Conservation (phyloP, 2,329 filamentous ascomycete species). For the Exophiala spinifera region DNA sequence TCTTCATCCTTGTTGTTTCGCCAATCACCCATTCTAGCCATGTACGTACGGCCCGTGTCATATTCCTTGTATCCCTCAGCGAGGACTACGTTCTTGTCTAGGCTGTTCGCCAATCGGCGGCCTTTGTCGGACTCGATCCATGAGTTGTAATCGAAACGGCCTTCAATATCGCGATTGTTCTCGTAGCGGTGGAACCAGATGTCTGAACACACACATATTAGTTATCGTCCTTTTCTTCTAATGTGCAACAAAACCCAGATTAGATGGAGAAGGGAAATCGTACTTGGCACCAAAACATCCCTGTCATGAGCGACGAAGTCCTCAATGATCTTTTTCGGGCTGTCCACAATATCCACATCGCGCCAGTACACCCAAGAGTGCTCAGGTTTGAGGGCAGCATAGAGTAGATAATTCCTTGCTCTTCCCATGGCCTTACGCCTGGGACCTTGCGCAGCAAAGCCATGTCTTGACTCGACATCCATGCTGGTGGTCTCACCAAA, state of each 20-base stretch:
- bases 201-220: slow-evolving; percentile 54
- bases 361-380: slow-evolving; percentile 99
- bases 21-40: slow-evolving; percentile 91
- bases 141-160: slow-evolving; percentile 98
- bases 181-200: slow-evolving; percentile 94
- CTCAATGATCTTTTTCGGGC: slow-evolving; percentile 80
- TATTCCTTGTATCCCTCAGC: slow-evolving; percentile 96
- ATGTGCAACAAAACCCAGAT: no score
- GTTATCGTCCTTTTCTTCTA: no score
- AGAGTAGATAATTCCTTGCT: slow-evolving; percentile 88
- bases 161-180: slow-evolving; percentile 81
- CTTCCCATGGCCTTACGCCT: slow-evolving; percentile 85
- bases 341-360: slow-evolving; percentile 94
- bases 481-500: slow-evolving; percentile 72
- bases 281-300: slow-evolving; percentile 93
- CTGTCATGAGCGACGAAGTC: slow-evolving; percentile 93
- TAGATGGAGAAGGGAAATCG: slow-evolving; percentile 33
- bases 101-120: slow-evolving; percentile 65
- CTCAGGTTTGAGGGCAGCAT: slow-evolving; percentile 79
- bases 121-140: slow-evolving; percentile 93
- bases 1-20: slow-evolving; percentile 87
- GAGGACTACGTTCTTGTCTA: slow-evolving; percentile 78
- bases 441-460: slow-evolving; percentile 82
- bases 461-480: slow-evolving; percentile 76
- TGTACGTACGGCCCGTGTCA: slow-evolving; percentile 83